Conservation (phyloP, 257 asterid genomes). For the Lycium ferocissimum region DNA sequence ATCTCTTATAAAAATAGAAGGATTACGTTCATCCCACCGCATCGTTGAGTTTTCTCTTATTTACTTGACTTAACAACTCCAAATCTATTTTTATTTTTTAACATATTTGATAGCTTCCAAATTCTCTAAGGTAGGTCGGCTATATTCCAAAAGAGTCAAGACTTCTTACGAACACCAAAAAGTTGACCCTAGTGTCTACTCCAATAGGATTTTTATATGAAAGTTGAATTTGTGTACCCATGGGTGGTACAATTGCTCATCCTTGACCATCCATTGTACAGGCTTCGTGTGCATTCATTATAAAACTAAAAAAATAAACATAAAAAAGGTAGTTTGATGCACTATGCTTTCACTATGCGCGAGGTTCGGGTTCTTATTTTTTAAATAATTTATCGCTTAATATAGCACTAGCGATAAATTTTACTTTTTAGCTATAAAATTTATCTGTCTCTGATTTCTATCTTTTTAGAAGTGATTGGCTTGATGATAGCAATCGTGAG, state of each 20-base stretch:
- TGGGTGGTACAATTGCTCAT: background rate
- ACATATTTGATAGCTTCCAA: background rate
- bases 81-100: background rate
- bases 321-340: no score
- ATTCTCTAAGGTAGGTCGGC: background rate
- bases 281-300: no score
- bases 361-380: no score
- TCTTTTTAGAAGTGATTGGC: no score
- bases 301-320: no score
- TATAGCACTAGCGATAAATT: no score
- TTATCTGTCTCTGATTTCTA: no score
- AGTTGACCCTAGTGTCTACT: background rate
- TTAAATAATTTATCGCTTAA: no score
- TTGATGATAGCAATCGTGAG: background rate
- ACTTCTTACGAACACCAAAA: background rate
- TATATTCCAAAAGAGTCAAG: slow-evolving; percentile 9
- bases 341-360: no score
- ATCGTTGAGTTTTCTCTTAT: background rate
- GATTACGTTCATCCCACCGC: no score
- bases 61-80: background rate
- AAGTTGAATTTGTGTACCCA: background rate
- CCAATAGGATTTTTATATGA: background rate
- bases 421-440: no score
- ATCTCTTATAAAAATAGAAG: no score
- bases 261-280: background rate